Evolutionary conservation across 2,329 filamentous ascomycete species (phyloP).

Genomic region (Bipolaris oryzae): DNA sequence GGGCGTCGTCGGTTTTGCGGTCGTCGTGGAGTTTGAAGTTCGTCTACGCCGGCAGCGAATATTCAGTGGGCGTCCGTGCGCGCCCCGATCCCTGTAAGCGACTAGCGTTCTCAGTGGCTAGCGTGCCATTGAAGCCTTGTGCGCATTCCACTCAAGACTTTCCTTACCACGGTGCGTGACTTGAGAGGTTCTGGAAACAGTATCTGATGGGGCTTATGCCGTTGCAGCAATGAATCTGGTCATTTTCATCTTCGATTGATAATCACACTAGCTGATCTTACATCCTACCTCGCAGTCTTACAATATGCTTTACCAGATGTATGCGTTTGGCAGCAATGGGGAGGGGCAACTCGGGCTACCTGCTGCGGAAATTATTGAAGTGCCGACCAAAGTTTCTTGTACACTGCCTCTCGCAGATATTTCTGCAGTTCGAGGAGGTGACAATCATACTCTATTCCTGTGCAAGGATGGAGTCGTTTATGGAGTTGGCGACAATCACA

Average conservation of each 20-base stretch:
- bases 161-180: not conserved
- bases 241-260: not conserved
- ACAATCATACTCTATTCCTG: slow-evolving; percentile 84
- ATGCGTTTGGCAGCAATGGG: slow-evolving; percentile 60
- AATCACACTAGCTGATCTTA: not conserved
- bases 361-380: slow-evolving; percentile 47
- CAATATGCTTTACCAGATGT: slow-evolving; percentile 39
- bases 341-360: slow-evolving; percentile 59
- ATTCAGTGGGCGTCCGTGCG: slow-evolving; percentile 28
- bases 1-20: slow-evolving; percentile 33
- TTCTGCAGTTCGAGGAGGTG: slow-evolving; percentile 65
- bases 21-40: slow-evolving; percentile 33
- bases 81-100: slow-evolving; percentile 15
- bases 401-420: slow-evolving; percentile 14
- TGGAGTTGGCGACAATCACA: slow-evolving; percentile 66
- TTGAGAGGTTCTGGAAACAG: not conserved
- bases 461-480: slow-evolving; percentile 65
- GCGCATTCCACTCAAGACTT: not conserved
- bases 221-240: not conserved
- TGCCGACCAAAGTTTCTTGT: slow-evolving; percentile 19
- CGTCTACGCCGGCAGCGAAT: slow-evolving; percentile 25
- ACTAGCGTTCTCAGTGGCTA: slow-evolving; percentile 15
- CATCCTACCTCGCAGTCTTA: not conserved
- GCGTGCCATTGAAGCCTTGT: not conserved
- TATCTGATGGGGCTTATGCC: not conserved